Base-by-base conservation (phyloP, 83 land plant genomes). In the Diphasiastrum complanatum region DNA sequence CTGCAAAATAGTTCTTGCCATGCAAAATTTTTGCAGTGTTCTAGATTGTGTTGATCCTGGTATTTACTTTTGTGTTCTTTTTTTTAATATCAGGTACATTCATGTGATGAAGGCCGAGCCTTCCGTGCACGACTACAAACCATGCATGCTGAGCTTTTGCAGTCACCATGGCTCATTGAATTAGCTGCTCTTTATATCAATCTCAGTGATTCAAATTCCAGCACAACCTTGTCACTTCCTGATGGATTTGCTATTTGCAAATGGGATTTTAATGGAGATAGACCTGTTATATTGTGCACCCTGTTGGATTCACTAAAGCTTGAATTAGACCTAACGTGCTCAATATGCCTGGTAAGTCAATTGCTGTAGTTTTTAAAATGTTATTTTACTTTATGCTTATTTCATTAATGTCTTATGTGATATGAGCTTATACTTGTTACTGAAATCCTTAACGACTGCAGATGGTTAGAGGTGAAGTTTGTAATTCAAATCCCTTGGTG, bases 111-210 rank as follows among this genome's bases (percentile, higher is more conserved):
- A 70, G 86, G 86, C 0, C 71, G 63, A 48, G 67, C 73, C 27
- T 83, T 83, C 40, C 76, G 71, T 55, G 57, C 71, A 2, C 73
- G 58, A 50, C 32, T 83, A 66, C 78, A 65, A 23, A 66, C 86
- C 8, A 70, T 79, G 51, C 83, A 71, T 16, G 63, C 74, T 38
- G 86, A 83, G 63, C 64, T 80, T 27, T 58, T 83, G 72, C 77
- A 83, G 35, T 83, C 86, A 8, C 86, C 86, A 1, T 83, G 83
- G 83, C 49, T 83, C 1, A 77, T 80, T 47, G 86, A 83, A 60
- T 31, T 83, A 30, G 74, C 76, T 25, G 86, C 86, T 26, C 77
- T 80, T 48, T 71, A 68, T 63, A 51, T 83, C 64, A 83, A 83
- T 51, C 59, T 65, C 19, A 68, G 46, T 23, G 72, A 67, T 32